These are phyloP conservation scores for Casuarina glauca DNA, from an alignment of 306 rosid genomes.

Conservation along the genomic window DNA sequence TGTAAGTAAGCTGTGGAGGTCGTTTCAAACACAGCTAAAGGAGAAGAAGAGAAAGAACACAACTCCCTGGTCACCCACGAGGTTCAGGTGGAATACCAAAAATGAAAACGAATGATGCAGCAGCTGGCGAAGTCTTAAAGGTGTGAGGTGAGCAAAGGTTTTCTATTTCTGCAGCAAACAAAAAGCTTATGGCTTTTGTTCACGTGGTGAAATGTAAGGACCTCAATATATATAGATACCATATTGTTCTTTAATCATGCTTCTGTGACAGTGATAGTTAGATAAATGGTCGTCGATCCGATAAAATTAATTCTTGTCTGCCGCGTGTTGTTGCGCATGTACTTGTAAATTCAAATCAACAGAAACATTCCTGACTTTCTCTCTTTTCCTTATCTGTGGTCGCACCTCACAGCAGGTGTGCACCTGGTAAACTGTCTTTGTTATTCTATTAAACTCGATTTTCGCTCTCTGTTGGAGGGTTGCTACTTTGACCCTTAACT, in stretches of 20 bases:
- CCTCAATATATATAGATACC: not conserved
- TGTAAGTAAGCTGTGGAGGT: not conserved
- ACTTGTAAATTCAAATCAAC: slow-evolving; percentile 8
- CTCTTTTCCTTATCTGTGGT: not conserved
- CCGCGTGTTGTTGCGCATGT: slow-evolving; percentile 36
- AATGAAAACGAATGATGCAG: not conserved
- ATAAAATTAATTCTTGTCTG: slow-evolving; percentile 20
- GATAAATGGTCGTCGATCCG: slow-evolving; percentile 4
- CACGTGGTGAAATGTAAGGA: slow-evolving; percentile 22
- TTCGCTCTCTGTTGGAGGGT: not conserved
- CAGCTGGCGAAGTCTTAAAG: not conserved
- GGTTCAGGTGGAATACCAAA: slow-evolving; percentile 18
- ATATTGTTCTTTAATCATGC: slow-evolving; percentile 14
- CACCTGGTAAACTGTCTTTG: slow-evolving; percentile 5
- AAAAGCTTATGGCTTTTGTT: not conserved
- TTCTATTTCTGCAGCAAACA: slow-evolving; percentile 2
- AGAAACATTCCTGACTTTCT: not conserved
- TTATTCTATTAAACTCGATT: not conserved
- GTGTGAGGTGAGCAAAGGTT: slow-evolving; percentile 9
- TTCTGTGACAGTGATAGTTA: slow-evolving; percentile 20
- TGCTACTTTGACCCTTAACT: not conserved
- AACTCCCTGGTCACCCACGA: not conserved
- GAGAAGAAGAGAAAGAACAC: slow-evolving; percentile 1
- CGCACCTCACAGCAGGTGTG: not conserved
- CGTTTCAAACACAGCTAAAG: not conserved